Evolutionary conservation across 2,329 filamentous ascomycete genomes (phyloP).

Genomic region (Colletotrichum somersetense): DNA sequence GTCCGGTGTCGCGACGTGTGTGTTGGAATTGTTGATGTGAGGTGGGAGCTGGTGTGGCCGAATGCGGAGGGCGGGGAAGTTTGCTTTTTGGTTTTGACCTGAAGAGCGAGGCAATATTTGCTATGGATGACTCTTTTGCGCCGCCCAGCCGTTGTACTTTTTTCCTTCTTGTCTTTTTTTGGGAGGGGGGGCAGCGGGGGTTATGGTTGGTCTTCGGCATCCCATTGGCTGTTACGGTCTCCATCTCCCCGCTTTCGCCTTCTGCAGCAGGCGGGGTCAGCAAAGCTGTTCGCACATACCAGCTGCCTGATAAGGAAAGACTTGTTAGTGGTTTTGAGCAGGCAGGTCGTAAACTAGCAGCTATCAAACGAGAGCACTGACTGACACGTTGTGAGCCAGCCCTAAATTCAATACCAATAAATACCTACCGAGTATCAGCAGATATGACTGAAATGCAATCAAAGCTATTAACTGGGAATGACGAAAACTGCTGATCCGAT

Average conservation of each 20-base stretch:
- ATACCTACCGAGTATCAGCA: neutral
- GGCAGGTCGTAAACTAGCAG: neutral
- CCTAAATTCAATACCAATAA: neutral
- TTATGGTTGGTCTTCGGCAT: conserved; percentile 1
- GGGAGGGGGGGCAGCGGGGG: neutral
- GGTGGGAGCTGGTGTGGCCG: conserved; percentile 40
- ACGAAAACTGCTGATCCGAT: conserved; percentile 29
- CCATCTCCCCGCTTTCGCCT: conserved; percentile 19
- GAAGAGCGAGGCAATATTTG: conserved; percentile 42
- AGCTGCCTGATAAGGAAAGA: conserved; percentile 23
- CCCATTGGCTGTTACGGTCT: conserved; percentile 17
- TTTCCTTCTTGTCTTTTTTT: neutral
- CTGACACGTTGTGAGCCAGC: neutral
- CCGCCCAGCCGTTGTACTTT: conserved; percentile 22
- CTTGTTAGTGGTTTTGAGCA: neutral
- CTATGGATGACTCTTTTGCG: conserved; percentile 33
- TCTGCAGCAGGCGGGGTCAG: conserved; percentile 31
- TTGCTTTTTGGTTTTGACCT: conserved; percentile 39
- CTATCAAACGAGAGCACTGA: conserved; percentile 33
- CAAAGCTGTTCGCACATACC: conserved; percentile 34
- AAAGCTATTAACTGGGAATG: conserved; percentile 3
- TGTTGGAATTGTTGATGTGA: conserved; percentile 38
- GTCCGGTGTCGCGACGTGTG: conserved; percentile 44
- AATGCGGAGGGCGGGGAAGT: conserved; percentile 43
- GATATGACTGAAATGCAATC: conserved; percentile 1